A percentile compares a stretch with the other conserved stretches of the same genome.
These are phyloP conservation scores for Aspergillus egyptiacus DNA, from an alignment of 495 filamentous ascomycete genomes.

Conservation along the genomic window DNA sequence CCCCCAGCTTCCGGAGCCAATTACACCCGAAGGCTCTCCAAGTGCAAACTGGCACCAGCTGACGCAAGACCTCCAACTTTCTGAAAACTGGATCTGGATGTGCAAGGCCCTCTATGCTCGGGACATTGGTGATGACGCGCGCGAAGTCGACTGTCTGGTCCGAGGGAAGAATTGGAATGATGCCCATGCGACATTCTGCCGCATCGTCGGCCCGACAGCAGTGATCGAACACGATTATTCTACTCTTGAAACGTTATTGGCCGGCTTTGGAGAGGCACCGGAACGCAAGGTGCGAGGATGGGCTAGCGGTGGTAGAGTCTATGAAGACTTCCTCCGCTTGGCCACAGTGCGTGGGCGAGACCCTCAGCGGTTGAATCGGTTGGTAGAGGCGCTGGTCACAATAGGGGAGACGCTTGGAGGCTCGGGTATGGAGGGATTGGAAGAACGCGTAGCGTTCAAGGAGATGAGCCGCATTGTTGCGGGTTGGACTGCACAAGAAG, in stretches of 20 bases:
- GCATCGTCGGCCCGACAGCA: constrained; percentile 67
- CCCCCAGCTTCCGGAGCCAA: constrained; percentile 45
- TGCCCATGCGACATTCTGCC: constrained; percentile 75
- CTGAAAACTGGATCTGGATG: constrained; percentile 73
- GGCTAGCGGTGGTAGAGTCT: constrained; percentile 73
- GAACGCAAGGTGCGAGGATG: constrained; percentile 52
- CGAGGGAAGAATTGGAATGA: constrained; percentile 68
- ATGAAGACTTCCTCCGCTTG: constrained; percentile 71
- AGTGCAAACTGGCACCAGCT: constrained; percentile 50
- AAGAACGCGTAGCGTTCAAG: constrained; percentile 71
- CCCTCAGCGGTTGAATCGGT: constrained; percentile 44
- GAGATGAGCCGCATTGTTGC: constrained; percentile 59
- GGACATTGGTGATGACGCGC: constrained; percentile 53
- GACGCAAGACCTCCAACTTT: constrained; percentile 56
- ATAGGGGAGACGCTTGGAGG: constrained; percentile 51
- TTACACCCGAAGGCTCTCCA: constrained; percentile 46
- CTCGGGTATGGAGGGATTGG: constrained; percentile 56
- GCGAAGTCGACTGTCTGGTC: constrained; percentile 70
- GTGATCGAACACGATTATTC: constrained; percentile 74
- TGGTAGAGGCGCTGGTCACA: constrained; percentile 58
- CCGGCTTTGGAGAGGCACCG: constrained; percentile 55
- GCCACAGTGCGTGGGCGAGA: constrained; percentile 33
- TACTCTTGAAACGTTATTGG: constrained; percentile 55
- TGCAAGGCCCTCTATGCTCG: constrained; percentile 81
- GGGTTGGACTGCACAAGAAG: constrained; percentile 53